A percentile compares a stretch with the other conserved stretches of the same genome.
Evolutionary conservation across 108 stramenopile species (phyloP).

Genomic region (Nitzschia sp.): DNA sequence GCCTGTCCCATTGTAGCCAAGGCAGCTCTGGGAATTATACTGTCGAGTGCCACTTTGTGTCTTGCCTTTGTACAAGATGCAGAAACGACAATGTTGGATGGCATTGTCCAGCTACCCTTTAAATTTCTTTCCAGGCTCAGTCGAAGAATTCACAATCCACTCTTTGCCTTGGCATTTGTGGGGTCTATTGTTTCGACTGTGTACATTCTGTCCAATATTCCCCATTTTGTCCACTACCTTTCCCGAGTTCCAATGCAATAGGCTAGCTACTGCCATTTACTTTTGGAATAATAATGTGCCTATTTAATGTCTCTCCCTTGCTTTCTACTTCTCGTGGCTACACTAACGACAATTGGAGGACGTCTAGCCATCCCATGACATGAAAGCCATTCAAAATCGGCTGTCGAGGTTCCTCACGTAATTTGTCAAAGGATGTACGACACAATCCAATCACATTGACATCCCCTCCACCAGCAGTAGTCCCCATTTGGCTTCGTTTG

Average conservation of each 20-base stretch:
- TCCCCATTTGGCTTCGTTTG: neutral
- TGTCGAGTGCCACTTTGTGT: neutral
- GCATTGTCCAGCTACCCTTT: neutral
- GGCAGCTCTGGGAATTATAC: neutral
- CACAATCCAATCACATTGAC: conserved; percentile 11
- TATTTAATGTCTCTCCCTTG: too few relatives aligned
- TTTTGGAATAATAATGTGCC: too few relatives aligned
- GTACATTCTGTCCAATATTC: neutral
- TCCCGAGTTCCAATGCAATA: neutral
- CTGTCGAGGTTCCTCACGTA: conserved; percentile 21
- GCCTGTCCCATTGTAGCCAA: conserved; percentile 6
- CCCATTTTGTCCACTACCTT: neutral
- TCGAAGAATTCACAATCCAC: neutral
- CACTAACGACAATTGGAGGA: neutral
- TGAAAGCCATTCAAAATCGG: conserved; percentile 25
- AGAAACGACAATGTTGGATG: neutral
- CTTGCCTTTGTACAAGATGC: neutral
- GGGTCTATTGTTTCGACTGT: neutral
- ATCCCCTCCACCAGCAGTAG: neutral
- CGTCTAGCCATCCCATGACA: conserved; percentile 27
- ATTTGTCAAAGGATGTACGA: conserved; percentile 14
- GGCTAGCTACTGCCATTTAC: neutral
- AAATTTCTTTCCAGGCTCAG: neutral
- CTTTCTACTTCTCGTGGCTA: too few relatives aligned
- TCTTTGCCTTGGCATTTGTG: neutral